Evolutionary conservation across 1,284 basidiomycete genomes (phyloP), one percentile per base, ranked within the genome.

Genomic region (Moniliophthora roreri): DNA sequence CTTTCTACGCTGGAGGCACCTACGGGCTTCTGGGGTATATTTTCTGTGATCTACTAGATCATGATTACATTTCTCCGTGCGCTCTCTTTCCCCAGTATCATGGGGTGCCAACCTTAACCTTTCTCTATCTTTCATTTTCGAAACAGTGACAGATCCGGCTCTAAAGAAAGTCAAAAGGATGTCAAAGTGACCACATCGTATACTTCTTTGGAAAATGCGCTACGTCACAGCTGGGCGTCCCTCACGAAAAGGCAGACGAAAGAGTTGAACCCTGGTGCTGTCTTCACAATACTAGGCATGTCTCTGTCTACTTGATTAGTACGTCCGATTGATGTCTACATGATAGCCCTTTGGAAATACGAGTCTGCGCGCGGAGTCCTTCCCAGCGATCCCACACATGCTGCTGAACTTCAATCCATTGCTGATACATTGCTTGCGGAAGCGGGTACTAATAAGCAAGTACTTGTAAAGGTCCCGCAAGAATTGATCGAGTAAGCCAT

Each of bases 21-120:
- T 95, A 93, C 67, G 96, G 96, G n/a, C 77, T 96, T 55, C 77
- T 88, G 46, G 97, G 96, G 5, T 99, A 91, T 70, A 91, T 96
- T 62, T 98, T 98, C 68, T 91, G 92, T 55, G 95, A 99, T 68
- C 79, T 99, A 45, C 78, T 95, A 53, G 76, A 81, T 40, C 93
- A 96, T 66, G 85, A 93, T 59, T 95, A 90, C 67, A 82, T 97
- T 57, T 76, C 84, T 53, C 83, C 84, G 94, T 93, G 73, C 38
- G 51, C 52, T 57, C 54, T 53, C 51, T 36, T 53, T 51, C 44
- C 48, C 51, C 54, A 56, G 37, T 39, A 41, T 42, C 55, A 48
- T 21, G 48, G 56, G 40, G 42, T 47, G 42, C 51, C 28, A 38
- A 41, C 50, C 47, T 57, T 51, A 23, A 49, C 28, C 24, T 51